Base-by-base conservation (phyloP, 306 rosid genomes). In the Cicer arietinum region DNA sequence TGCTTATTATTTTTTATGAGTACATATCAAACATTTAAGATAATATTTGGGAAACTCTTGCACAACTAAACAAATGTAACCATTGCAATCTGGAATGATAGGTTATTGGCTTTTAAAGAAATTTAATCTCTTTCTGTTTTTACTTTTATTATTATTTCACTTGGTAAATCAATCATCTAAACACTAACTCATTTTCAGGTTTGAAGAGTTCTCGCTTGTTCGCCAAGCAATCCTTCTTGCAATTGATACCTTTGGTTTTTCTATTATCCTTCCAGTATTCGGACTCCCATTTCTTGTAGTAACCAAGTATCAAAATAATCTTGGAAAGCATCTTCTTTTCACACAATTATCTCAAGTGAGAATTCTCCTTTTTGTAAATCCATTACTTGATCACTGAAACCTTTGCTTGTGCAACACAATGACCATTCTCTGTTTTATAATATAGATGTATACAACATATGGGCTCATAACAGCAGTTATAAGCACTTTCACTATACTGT, bases 141-240 rank as follows among this genome's bases (percentile, higher is more conserved):
- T 45, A 39, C 39, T 54, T 68, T 74, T 12, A 59, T 30, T 59
- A 12, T 59, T 74, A 60, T 61, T 66, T 76, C 67, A 52, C 20
- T 47, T 58, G 3, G 18, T 47, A 46, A 47, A 75, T 69, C 52
- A 76, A 48, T 75, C 45, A 76, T 76, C 65, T 52, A 59, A 72
- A n/a, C 37, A 7, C 37, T 74, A 52, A 25, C 39, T 80, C 14
- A 22, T 75, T 85, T 83, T 78, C 91, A 94, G 98, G 93, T 94
- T 94, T 77, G 97, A 91, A 68, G 98, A 94, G 69, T 94, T 94
- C 79, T 52, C 81, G 73, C 87, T 94, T 30, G 54, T 89, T 75
- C 98, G 89, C 77, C 98, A 94, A 85, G 97, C 96, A 73, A 85
- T 91, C 71, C 94, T 94, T 71, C 96, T 94, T 50, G 71, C 91